A percentile compares a stretch with the other conserved stretches of the same genome.
These are phyloP conservation scores for Podila minutissima DNA, from an alignment of 192 early-diverging fungal genomes.

Conservation along the genomic window DNA sequence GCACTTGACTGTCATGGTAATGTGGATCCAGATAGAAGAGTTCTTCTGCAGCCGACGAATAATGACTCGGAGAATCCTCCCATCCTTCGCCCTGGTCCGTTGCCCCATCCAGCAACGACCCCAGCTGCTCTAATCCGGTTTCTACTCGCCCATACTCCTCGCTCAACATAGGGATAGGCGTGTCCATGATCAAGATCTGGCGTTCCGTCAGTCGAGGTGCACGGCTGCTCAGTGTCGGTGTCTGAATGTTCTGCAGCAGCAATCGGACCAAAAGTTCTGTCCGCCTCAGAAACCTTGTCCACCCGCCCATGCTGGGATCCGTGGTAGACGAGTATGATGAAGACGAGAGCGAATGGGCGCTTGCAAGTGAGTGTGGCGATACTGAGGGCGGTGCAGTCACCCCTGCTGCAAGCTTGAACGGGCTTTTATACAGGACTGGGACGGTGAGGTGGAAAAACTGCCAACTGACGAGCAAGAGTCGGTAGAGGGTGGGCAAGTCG, in stretches of 20 bases:
- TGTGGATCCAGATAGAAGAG: too few relatives aligned
- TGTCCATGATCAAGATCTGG: conserved; percentile 8
- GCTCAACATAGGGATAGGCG: not conserved
- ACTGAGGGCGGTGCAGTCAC: not conserved
- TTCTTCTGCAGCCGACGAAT: too few relatives aligned
- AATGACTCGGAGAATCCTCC: too few relatives aligned
- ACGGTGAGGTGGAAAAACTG: conserved; percentile 41
- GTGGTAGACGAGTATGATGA: not conserved
- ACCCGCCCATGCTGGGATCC: not conserved
- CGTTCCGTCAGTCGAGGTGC: not conserved
- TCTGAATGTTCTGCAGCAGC: conserved; percentile 25
- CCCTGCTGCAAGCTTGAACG: conserved; percentile 29
- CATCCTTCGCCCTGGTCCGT: too few relatives aligned
- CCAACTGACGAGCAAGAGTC: conserved; percentile 23
- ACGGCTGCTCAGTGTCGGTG: not conserved
- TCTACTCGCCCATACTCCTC: conserved; percentile 1
- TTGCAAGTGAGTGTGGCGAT: not conserved
- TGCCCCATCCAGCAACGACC: conserved; percentile 6
- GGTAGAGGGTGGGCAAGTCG: conserved; percentile 27
- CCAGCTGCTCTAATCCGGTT: conserved; percentile 6
- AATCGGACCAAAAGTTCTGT: conserved; percentile 20
- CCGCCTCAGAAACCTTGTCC: conserved; percentile 8
- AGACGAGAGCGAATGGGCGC: not conserved
- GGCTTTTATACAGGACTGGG: conserved; percentile 35
- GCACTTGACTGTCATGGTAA: not conserved